These are phyloP conservation scores for Rubus parviflorus DNA, from an alignment of 306 rosid species.

Conservation along the genomic window DNA sequence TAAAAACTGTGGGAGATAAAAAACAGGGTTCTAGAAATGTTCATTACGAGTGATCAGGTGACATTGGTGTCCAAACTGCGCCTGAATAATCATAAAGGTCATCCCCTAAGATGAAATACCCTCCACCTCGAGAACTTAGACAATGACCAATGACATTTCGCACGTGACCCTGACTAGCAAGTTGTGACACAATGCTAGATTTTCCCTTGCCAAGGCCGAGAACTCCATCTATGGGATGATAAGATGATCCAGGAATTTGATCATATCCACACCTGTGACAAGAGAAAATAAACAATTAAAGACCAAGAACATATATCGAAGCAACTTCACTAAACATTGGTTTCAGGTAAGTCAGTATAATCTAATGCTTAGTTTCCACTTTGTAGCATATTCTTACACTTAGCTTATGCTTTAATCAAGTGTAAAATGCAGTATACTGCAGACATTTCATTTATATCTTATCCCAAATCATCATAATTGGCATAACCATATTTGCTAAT, in stretches of 20 bases:
- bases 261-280: constrained; percentile 83
- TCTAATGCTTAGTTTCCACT: not conserved
- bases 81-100: constrained; percentile 54
- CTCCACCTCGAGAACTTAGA: constrained; percentile 79
- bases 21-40: constrained; percentile 22
- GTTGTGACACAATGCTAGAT: constrained; percentile 75
- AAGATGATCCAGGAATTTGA: constrained; percentile 61
- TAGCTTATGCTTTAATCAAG: not conserved
- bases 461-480: not conserved
- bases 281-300: constrained; percentile 10
- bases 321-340: not conserved
- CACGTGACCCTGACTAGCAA: constrained; percentile 60
- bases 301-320: not conserved
- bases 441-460: not conserved
- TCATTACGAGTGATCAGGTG: constrained; percentile 54
- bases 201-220: constrained; percentile 93
- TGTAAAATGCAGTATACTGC: not conserved
- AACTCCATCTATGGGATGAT: constrained; percentile 76
- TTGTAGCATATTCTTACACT: not conserved
- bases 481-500: not conserved
- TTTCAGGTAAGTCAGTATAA: not conserved
- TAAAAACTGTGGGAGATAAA: constrained; percentile 8
- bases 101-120: constrained; percentile 79
- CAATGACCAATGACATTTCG: constrained; percentile 84
- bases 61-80: constrained; percentile 66